Base-by-base conservation (phyloP, 2,329 filamentous ascomycete species). In the Hypocreales sp. region DNA sequence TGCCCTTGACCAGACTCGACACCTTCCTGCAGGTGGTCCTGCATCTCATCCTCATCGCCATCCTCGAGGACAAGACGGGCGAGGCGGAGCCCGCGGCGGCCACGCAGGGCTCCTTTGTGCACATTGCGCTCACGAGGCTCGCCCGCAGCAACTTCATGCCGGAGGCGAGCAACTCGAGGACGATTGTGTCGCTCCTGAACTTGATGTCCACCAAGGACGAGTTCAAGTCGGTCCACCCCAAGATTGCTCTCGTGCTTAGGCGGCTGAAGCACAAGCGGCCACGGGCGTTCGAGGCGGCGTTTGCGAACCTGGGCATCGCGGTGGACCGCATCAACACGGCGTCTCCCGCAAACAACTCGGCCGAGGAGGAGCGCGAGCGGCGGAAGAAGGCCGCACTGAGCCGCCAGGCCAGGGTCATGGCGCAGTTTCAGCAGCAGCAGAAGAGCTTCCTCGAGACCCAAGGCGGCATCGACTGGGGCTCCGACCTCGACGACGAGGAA, bases 371-470 rank as follows among this genome's bases (percentile, higher is more conserved):
- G 44, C 68, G 72, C 11, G 80, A 87, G 49, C 61, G 72, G 34
- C 93, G 87, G 60, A 98, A 94, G 62, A 79, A 80, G 51, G 81
- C 87, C 28, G 90, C 90, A 1, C 56, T 86, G 22, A 87, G 84
- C 40, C 73, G 90, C 14, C 86, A 95, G 51, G 86, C 86, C 2
- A 79, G 74, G 44, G 83, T 98, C 18, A 94, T 98, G 86, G 90
- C 86, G 2, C 84, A 94, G 46, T 94, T 98, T 54, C 90, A 95
- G 48, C 79, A 93, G 46, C 87, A 98, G 46, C 92, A 95, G 48
- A 87, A 92, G 53, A 90, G 73, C 42, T 98, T 98, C 54, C 60
- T 98, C 56, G 79, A 82, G 31, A 90, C 78, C 37, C 86, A 94
- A 50, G 78, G 72, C n/a, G 66, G 75, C 22, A 69, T 93, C 33